Percentiles rank a stretch among this genome's conserved stretches.
These are phyloP conservation scores for Microthlaspi erraticum DNA, from an alignment of 345 rosid species.

Conservation along the genomic window DNA sequence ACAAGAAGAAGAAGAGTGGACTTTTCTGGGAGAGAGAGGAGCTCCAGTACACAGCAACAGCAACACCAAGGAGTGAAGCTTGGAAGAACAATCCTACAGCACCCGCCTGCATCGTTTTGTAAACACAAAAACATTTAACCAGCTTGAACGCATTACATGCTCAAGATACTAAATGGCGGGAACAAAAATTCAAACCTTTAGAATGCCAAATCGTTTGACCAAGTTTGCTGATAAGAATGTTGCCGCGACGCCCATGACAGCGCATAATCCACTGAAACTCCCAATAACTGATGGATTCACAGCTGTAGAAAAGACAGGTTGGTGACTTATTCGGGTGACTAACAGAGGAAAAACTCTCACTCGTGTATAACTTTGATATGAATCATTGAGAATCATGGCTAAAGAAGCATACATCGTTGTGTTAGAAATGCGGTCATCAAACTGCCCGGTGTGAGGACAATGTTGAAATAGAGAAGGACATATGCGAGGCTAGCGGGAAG, in stretches of 20 bases:
- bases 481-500: constrained; percentile 96
- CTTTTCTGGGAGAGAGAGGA: constrained; percentile 70
- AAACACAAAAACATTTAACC: constrained; percentile 11
- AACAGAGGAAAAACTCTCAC: background rate
- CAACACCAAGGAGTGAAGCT: constrained; percentile 77
- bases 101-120: constrained; percentile 70
- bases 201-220: constrained; percentile 72
- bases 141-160: constrained; percentile 18
- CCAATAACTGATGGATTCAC: constrained; percentile 87
- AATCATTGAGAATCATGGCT: background rate
- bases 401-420: constrained; percentile 63
- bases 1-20: constrained; percentile 76
- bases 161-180: background rate
- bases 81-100: constrained; percentile 86
- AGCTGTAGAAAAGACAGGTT: constrained; percentile 52
- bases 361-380: constrained; percentile 5
- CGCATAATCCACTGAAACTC: constrained; percentile 90
- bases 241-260: constrained; percentile 94
- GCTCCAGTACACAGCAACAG: constrained; percentile 79
- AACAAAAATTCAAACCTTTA: constrained; percentile 30
- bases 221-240: constrained; percentile 83
- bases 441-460: constrained; percentile 89
- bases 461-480: constrained; percentile 86
- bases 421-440: constrained; percentile 97
- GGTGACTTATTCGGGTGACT: background rate